Base-by-base conservation (phyloP, 2,329 filamentous ascomycete species). In the Fusarium sp. region DNA sequence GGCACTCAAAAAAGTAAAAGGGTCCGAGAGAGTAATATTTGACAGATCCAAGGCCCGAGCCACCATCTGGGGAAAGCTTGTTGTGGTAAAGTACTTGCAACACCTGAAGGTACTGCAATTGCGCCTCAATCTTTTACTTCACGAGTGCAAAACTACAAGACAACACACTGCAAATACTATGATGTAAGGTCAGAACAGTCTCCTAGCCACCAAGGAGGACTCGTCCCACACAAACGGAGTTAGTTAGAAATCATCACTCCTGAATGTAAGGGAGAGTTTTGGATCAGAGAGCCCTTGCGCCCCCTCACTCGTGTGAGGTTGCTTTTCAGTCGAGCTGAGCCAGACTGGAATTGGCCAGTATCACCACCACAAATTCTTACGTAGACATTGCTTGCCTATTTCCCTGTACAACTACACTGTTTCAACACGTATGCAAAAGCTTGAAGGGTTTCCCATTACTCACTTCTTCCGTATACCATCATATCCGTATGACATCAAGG, bases 241-340 rank as follows among this genome's bases (percentile, higher is more conserved):
- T 15, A 30, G 34, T 13, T 23, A 23, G 13, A 20, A 41, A 18
- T 23, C 38, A 41, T 41, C 15, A 15, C 38, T 41, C 20, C 12
- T 51, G 23, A 8, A 70, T 28, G 67, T 36, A 70, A 67, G 62
- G 62, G 66, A 53, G 26, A 49, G 15, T 34, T 41, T 37, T 55
- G 34, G 40, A 38, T 60, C 15, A 26, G 23, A 13, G 11, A 13
- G 11, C 16, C 8, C 9, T 41, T 18, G 8, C 23, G 38, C 20
- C 18, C 15, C 12, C 20, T 23, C 12, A 30, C 15, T 18, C 23
- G 47, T 51, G 34, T 38, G 37, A 38, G 12, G 23, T 26, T 33
- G n/a, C 26, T 47, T 51, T 20, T n/a, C 44, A 53, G 57, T 54
- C 31, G 23, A 40, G 20, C 38, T 31, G 31, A 31, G 31, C 15